Evolutionary conservation across 2,329 filamentous ascomycete genomes (phyloP).

Genomic region (Teratosphaeria destructans): DNA sequence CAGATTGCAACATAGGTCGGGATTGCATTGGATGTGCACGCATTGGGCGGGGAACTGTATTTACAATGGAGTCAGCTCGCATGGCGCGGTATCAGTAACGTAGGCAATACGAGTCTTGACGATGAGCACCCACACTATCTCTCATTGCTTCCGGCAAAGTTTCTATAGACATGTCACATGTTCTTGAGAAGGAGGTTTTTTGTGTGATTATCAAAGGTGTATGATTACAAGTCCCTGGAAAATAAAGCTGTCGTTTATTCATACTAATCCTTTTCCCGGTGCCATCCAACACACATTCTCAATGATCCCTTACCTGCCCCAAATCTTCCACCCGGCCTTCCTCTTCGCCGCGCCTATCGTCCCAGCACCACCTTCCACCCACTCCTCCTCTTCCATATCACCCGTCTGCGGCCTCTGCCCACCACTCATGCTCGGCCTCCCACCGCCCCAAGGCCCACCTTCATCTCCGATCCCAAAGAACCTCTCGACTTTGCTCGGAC

Average conservation of each 20-base stretch:
- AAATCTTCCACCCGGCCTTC: constrained; percentile 16
- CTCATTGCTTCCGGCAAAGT: neutral
- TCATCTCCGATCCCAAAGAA: constrained; percentile 20
- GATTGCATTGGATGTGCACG: neutral
- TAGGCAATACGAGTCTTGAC: neutral
- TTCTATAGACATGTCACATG: too few relatives aligned
- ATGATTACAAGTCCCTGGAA: neutral
- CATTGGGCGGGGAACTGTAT: neutral
- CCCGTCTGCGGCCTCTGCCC: neutral
- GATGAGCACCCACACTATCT: neutral
- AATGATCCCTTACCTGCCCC: constrained; percentile 7
- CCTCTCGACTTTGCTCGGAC: constrained; percentile 22
- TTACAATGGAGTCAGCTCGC: neutral
- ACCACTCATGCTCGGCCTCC: neutral
- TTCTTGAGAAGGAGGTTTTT: too few relatives aligned
- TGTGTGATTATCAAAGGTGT: too few relatives aligned
- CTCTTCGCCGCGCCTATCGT: constrained; percentile 1
- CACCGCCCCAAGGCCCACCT: constrained; percentile 5
- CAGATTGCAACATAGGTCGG: neutral
- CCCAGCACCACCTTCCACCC: neutral
- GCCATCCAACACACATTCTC: neutral
- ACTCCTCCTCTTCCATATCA: constrained; percentile 22
- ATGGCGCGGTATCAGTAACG: neutral
- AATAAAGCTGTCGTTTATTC: neutral
- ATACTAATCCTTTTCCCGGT: neutral